Conservation (phyloP, 208 protist species). For the Ichthyophonus hoferi region DNA sequence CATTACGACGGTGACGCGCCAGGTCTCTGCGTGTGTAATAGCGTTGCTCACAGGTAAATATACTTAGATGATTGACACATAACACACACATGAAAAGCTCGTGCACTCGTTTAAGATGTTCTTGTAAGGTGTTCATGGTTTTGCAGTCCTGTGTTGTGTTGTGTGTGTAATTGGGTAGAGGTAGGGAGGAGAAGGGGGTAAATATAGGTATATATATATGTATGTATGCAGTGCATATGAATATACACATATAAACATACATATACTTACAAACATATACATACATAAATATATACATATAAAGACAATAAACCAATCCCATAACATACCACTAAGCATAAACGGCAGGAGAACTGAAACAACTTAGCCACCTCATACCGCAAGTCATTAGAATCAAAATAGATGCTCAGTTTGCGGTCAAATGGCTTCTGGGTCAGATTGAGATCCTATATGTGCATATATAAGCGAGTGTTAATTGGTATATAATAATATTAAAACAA, state of each 20-base stretch:
- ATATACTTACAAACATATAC: too few relatives aligned
- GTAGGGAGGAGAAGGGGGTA: neutral
- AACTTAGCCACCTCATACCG: neutral
- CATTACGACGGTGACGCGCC: neutral
- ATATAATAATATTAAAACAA: too few relatives aligned
- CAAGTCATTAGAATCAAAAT: neutral
- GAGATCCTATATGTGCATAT: neutral
- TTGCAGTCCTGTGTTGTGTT: neutral
- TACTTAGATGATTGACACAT: neutral
- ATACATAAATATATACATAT: too few relatives aligned
- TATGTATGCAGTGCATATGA: neutral
- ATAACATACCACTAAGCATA: neutral
- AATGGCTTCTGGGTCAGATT: neutral
- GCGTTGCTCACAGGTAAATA: constrained; percentile 8
- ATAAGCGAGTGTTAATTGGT: too few relatives aligned
- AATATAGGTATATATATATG: neutral
- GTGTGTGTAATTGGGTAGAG: neutral
- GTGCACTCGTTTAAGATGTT: constrained; percentile 28
- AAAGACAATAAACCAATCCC: too few relatives aligned
- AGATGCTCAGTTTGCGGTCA: neutral
- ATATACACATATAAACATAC: too few relatives aligned
- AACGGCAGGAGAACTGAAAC: constrained; percentile 4
- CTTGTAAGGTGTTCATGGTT: neutral
- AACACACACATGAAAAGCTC: constrained; percentile 16
- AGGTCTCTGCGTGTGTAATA: constrained; percentile 5